Evolutionary conservation across 192 early-diverging fungal species (phyloP), one percentile per base, ranked within the genome.

Genomic region (Podila clonocystis): DNA sequence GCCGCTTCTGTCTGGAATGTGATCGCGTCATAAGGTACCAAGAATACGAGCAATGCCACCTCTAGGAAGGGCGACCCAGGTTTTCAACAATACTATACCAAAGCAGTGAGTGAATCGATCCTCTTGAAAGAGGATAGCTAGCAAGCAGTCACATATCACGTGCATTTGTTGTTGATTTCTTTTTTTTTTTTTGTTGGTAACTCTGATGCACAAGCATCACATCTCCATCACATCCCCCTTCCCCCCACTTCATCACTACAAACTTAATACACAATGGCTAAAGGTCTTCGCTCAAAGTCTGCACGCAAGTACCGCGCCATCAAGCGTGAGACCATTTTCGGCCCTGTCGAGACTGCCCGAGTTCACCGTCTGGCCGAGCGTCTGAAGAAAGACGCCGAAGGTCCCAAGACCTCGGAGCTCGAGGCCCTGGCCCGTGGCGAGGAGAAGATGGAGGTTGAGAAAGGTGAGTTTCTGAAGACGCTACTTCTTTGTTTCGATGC

Each of bases 301-400:
- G 85, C 85, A 62, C 82, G 86, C 66, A 84, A 78, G 29, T 87
- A 82, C 69, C 86, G 86, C 65, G 88, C 88, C 30, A 87, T 91
- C 68, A 90, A 89, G 82, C 88, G 90, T 64, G 75, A 87, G 50
- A 73, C 63, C 9, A 58, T 91, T 30, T 91, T 89, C 52, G 78
- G 76, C 45, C 85, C 89, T 60, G 86, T 89, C 36, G 89, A 90
- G 62, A 83, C 82, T 67, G 84, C 83, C 24, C 87, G 89, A 57
- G 63, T 85, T 5, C 70, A 73, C 31, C 83, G 89, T 59, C 65
- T 90, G 49, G 55, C 77, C 31, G 77, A 80, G 58, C 77, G 77
- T 30, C 66, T 80, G 66, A 80, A 80, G 66, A 80, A 80, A 70
- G 77, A 80, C 36, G 70, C 70, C 34, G 50, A 80, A 48, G 77